Evolutionary conservation across 1,284 basidiomycete species (phyloP).

Genomic region (Cryptococcus deneoformans): DNA sequence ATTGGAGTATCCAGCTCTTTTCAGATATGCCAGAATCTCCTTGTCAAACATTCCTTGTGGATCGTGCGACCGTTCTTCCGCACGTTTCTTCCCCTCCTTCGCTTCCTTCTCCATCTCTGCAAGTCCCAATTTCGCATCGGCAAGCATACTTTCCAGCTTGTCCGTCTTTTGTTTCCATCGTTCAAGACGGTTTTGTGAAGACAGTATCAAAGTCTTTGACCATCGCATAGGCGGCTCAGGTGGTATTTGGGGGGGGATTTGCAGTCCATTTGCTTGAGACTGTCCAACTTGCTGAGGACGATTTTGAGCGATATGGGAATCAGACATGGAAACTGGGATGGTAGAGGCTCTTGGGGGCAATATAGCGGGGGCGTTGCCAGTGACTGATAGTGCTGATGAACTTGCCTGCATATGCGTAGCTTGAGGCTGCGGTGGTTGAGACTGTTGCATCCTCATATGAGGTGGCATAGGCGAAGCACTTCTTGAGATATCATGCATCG

Average conservation of each 20-base stretch:
- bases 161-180: conserved; percentile 6
- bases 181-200: conserved; percentile 2
- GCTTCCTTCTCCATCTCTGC: conserved; percentile 9
- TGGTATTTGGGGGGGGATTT: background rate
- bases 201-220: conserved; percentile 2
- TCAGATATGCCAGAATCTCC: conserved; percentile 8
- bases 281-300: background rate
- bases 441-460: conserved; percentile 3
- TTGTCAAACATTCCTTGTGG: conserved; percentile 7
- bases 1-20: conserved; percentile 8
- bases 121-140: conserved; percentile 9
- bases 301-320: conserved; percentile 1
- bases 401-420: conserved; percentile 13
- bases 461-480: conserved; percentile 15
- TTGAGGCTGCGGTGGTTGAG: conserved; percentile 3
- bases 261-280: background rate
- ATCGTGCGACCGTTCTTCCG: conserved; percentile 1
- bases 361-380: conserved; percentile 9
- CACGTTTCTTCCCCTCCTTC: conserved; percentile 2
- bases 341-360: conserved; percentile 11
- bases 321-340: conserved; percentile 6
- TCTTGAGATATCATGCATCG: conserved; percentile 8
- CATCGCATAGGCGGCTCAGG: background rate
- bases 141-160: conserved; percentile 8
- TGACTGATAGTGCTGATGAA: conserved; percentile 5